Evolutionary conservation across 1,139 yeast genomes (phyloP), one percentile per base, ranked within the genome.

Genomic region (Schwanniomyces etchellsii): DNA sequence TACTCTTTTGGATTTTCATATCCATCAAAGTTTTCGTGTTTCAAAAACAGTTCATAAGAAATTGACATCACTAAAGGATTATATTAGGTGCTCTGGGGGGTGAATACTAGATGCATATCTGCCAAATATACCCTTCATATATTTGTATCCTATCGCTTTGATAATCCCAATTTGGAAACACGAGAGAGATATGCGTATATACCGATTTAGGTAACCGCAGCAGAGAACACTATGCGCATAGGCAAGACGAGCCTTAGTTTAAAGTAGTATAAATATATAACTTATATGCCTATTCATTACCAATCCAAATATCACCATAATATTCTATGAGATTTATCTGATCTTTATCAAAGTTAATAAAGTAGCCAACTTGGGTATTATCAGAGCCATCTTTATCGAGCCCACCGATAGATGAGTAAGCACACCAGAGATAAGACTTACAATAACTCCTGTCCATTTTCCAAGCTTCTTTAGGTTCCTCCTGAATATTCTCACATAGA

Each of bases 361-460:
- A 34, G 17, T 35, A 36, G 4, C 65, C 65, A 3, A 35, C 28
- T 32, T 51, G 51, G 5, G 52, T 45, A 31, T 48, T 56, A 27
- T 54, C 57, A 4, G 27, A 32, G 4, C 54, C 59, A 20, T 42
- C 43, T 5, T 33, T 27, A 3, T 52, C 45, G 3, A 27, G 38
- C 2, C 64, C 72, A 26, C 73, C 73, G 34, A 66, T 52, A 11
- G 48, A 38, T 24, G 66, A 62, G 40, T 62, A 66, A 2, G 68
- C 71, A 55, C 74, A 67, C 64, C 71, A 67, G 26, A 64, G 44
- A 36, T 67, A 66, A 9, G 61, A 54, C 20, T 56, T 55, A 49
- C 74, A 66, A 32, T 64, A 64, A 12, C 37, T 43, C 27, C 25
- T 34, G 16, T 50, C 56, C 59, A 56, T 55, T 15, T 31, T 28